Conservation (phyloP, 108 stramenopile genomes). For the Seminavis robusta region DNA sequence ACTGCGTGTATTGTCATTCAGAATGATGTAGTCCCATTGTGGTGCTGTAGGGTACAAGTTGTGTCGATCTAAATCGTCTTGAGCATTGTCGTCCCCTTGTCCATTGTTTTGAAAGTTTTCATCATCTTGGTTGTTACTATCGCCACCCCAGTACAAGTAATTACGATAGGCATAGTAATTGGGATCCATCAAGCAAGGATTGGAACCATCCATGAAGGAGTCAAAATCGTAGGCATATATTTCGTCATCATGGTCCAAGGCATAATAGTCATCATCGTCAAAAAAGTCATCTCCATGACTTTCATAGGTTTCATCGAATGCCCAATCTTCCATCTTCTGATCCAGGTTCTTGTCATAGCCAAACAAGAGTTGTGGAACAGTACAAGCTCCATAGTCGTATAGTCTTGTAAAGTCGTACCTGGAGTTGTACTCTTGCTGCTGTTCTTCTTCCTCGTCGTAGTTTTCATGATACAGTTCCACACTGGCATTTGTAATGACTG, state of each 20-base stretch:
- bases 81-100: no score
- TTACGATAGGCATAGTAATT: constrained; percentile 22
- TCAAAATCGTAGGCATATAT: no score
- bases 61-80: no score
- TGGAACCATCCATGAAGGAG: constrained; percentile 5
- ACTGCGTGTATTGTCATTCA: constrained; percentile 37
- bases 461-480: neutral
- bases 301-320: neutral
- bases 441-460: neutral
- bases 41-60: constrained; percentile 4
- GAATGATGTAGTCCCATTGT: constrained; percentile 32
- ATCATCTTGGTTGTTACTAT: no score
- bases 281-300: neutral
- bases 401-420: constrained; percentile 2
- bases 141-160: constrained; percentile 7
- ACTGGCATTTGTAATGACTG: constrained; percentile 4
- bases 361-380: constrained; percentile 29
- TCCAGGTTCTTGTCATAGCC: constrained; percentile 15
- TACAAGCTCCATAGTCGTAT: constrained; percentile 54
- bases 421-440: neutral
- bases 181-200: constrained; percentile 20
- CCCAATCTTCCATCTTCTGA: neutral
- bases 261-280: constrained; percentile 10
- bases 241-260: constrained; percentile 7
- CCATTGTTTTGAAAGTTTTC: no score